A percentile compares a stretch with the other conserved stretches of the same genome.
Conservation (phyloP, 1,284 basidiomycete genomes). For the Trametes versicolor region DNA sequence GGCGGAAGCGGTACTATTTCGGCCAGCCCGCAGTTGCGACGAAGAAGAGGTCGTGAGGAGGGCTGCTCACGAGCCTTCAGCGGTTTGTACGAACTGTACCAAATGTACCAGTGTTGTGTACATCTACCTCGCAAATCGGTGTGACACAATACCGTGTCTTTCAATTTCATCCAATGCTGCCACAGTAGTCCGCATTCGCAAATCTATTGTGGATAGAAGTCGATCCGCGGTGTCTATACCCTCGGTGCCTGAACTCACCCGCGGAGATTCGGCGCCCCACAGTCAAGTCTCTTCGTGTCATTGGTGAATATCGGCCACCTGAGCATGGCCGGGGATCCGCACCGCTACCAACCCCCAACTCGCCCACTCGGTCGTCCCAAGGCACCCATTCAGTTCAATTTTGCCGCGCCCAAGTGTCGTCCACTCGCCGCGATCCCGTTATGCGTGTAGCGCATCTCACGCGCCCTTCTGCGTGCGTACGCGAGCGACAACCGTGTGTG, state of each 20-base stretch:
- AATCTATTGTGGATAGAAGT: no score
- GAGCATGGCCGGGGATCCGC: neutral
- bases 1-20: conserved; percentile 59
- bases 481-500: neutral
- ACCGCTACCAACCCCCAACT: neutral
- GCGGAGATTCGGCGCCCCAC: no score
- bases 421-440: neutral
- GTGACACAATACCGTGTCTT: no score
- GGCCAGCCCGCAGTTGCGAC: conserved; percentile 21
- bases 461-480: conserved; percentile 10
- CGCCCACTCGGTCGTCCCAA: neutral
- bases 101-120: neutral
- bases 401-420: neutral
- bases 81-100: neutral
- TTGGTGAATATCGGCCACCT: neutral
- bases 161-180: no score
- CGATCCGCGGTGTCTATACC: no score
- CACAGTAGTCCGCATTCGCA: no score
- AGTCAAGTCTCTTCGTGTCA: neutral
- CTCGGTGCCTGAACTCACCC: no score
- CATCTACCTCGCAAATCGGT: neutral
- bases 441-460: conserved; percentile 4
- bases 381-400: neutral
- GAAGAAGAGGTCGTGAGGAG: conserved; percentile 22
- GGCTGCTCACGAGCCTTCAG: no score